Evolutionary conservation across 2,329 filamentous ascomycete genomes (phyloP).

Genomic region (Pseudopithomyces maydicus): DNA sequence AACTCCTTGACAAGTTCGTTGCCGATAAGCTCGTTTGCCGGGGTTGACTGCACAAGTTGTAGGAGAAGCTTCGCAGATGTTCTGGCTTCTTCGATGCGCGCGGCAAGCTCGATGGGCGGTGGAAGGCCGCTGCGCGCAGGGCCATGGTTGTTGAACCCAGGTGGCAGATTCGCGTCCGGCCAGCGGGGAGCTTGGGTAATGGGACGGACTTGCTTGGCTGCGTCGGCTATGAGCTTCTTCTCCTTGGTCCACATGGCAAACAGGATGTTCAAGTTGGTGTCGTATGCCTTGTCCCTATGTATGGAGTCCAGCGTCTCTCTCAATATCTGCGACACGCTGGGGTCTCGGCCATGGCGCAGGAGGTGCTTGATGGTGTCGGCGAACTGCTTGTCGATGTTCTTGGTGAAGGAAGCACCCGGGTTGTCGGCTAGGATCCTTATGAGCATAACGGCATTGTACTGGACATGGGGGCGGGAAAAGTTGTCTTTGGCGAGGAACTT

Average conservation of each 20-base stretch:
- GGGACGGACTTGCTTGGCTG: conserved; percentile 42
- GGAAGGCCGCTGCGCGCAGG: conserved; percentile 53
- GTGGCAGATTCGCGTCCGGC: conserved; percentile 23
- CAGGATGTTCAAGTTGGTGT: conserved; percentile 73
- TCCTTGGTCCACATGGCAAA: conserved; percentile 90
- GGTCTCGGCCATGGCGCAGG: conserved; percentile 72
- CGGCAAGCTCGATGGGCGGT: conserved; percentile 74
- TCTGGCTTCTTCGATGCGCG: conserved; percentile 84
- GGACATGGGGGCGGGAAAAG: conserved; percentile 67
- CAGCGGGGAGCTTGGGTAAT: conserved; percentile 51
- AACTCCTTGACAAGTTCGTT: conserved; percentile 96
- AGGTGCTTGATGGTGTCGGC: conserved; percentile 75
- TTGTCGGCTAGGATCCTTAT: conserved; percentile 91
- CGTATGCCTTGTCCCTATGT: conserved; percentile 71
- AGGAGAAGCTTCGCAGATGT: conserved; percentile 91
- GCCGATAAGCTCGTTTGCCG: conserved; percentile 72
- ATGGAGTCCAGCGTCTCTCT: conserved; percentile 85
- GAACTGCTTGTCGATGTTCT: conserved; percentile 86
- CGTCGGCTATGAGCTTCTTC: conserved; percentile 58
- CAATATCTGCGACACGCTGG: conserved; percentile 80
- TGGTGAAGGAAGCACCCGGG: conserved; percentile 87
- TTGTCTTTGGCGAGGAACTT: conserved; percentile 80
- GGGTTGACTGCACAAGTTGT: conserved; percentile 87
- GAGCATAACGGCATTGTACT: conserved; percentile 97
- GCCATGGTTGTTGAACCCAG: not conserved